Evolutionary conservation across 352 stramenopile species (phyloP), one percentile per base, ranked within the genome.

Genomic region (Thraustotheca clavata): DNA sequence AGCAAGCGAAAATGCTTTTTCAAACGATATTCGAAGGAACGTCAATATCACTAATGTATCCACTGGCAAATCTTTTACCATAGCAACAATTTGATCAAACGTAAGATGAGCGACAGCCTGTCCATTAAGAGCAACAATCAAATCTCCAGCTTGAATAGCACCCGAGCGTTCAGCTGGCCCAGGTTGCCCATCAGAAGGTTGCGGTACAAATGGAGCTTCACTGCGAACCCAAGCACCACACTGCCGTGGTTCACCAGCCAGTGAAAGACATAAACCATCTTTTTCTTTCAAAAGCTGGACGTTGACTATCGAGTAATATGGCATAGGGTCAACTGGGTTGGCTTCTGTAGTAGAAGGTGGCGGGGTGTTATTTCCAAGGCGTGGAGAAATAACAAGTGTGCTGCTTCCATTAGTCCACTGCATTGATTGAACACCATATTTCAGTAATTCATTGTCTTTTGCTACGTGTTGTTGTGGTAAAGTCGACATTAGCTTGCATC

Each of bases 141-240:
- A 60, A 48, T 94, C 83, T 0, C 83, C 85, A 12, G 77, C 79
- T 18, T 74, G 40, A 41, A 94, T 87, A 24, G 62, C 41, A 1
- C 77, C 75, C 9, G 69, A 86, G 1, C 75, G 67, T 49, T 91
- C 80, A 0, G 85, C 85, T 5, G 85, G 81, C 0, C 85, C 85
- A 16, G 87, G 33, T 0, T 71, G 70, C 11, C 79, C 74, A 62
- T 86, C 72, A 26, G 47, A 33, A 1, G 69, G 55, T 39, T 73
- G 75, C 1, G 69, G 73, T 18, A 80, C 89, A 47, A 91, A 92
- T 52, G 76, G 84, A 48, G 74, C 79, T 26, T 91, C 82, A 26
- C 77, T 90, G 33, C 81, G 83, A 49, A 94, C 83, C 85, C 85
- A 94, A 9, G 83, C 83, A 4, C 85, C 85, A 18, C 73, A 84